A percentile compares a stretch with the other conserved stretches of the same genome.
Evolutionary conservation across 495 filamentous ascomycete species (phyloP).

Genomic region (Xylaria bambusicola): DNA sequence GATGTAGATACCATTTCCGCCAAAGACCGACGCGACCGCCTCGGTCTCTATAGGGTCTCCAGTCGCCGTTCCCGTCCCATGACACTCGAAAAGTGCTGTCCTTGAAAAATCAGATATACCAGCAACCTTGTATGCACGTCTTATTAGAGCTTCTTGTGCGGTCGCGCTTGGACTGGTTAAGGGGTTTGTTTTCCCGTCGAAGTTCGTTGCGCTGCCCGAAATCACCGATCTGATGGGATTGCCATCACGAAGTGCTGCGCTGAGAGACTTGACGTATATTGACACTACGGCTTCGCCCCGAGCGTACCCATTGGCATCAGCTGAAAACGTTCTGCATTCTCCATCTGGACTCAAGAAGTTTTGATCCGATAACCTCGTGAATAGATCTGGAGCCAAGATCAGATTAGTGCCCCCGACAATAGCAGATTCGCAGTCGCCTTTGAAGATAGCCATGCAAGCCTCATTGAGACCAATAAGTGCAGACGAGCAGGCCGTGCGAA

Average conservation of each 20-base stretch:
- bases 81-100: conserved; percentile 40
- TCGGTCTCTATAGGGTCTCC: conserved; percentile 43
- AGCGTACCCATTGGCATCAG: conserved; percentile 40
- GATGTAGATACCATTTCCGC: conserved; percentile 39
- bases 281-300: conserved; percentile 38
- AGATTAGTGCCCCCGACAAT: conserved; percentile 47
- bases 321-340: conserved; percentile 43
- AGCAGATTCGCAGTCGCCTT: conserved; percentile 42
- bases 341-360: conserved; percentile 36
- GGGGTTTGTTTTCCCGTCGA: conserved; percentile 43
- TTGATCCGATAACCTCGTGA: conserved; percentile 31
- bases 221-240: conserved; percentile 56
- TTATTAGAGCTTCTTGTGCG: conserved; percentile 52
- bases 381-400: conserved; percentile 32
- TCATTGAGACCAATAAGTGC: conserved; percentile 54
- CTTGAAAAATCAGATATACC: conserved; percentile 38
- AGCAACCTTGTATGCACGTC: conserved; percentile 41
- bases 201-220: conserved; percentile 48
- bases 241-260: conserved; percentile 49
- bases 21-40: conserved; percentile 37
- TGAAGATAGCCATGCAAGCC: conserved; percentile 44
- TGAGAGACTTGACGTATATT: conserved; percentile 51
- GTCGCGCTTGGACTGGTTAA: conserved; percentile 50
- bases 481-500: conserved; percentile 55
- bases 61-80: conserved; percentile 36